A percentile compares a stretch with the other conserved stretches of the same genome.
Conservation (phyloP, 495 filamentous ascomycete genomes). For the Hypoxylon fuscum region DNA sequence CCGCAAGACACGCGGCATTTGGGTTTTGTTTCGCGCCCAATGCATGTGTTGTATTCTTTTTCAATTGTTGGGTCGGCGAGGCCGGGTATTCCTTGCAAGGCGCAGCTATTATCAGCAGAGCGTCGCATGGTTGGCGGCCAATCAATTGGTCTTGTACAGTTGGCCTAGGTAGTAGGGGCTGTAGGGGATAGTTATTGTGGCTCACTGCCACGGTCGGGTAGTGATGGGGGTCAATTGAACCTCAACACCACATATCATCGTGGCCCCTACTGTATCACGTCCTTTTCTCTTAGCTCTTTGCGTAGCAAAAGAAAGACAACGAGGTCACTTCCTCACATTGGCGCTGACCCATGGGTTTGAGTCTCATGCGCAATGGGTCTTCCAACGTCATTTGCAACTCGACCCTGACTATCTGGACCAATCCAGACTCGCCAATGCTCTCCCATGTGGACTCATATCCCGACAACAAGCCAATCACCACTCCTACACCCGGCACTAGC, state of each 20-base stretch:
- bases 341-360: slow-evolving; percentile 4
- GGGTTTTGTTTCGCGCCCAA: not conserved
- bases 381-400: slow-evolving; percentile 38
- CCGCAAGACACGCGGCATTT: slow-evolving; percentile 9
- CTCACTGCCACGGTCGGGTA: slow-evolving; percentile 5
- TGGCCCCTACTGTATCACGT: not conserved
- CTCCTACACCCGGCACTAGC: slow-evolving; percentile 11
- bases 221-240: slow-evolving; percentile 5
- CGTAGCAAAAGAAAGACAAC: not conserved
- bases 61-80: slow-evolving; percentile 10
- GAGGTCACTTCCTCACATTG: not conserved
- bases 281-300: not conserved
- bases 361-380: slow-evolving; percentile 10
- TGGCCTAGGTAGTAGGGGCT: not conserved
- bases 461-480: slow-evolving; percentile 24
- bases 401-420: slow-evolving; percentile 19
- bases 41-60: no score
- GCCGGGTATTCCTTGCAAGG: slow-evolving; percentile 11
- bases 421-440: slow-evolving; percentile 22
- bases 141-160: slow-evolving; percentile 14
- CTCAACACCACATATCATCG: slow-evolving; percentile 33
- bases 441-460: slow-evolving; percentile 1
- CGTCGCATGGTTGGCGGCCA: slow-evolving; percentile 2
- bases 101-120: slow-evolving; percentile 22
- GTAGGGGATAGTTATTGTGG: not conserved